Conservation (phyloP, 192 early-diverging fungal genomes). For the Backusella tuberculispora region DNA sequence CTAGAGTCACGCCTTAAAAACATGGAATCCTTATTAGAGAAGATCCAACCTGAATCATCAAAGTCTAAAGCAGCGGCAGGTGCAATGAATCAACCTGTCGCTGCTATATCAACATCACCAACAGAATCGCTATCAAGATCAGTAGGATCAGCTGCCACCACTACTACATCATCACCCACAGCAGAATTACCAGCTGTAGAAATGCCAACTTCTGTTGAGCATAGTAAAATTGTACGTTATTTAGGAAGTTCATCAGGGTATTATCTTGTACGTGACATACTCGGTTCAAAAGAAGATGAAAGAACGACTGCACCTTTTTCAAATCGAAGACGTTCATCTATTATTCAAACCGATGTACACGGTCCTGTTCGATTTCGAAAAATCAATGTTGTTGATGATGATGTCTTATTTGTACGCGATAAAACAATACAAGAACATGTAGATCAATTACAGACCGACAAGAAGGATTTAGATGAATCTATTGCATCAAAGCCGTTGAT, state of each 20-base stretch:
- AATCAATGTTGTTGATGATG: conserved; percentile 27
- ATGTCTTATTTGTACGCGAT: conserved; percentile 33
- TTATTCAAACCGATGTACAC: not conserved
- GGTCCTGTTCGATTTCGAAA: conserved; percentile 22
- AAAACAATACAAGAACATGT: conserved; percentile 15
- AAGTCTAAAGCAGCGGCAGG: not conserved
- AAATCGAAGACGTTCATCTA: not conserved
- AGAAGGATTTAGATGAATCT: not conserved
- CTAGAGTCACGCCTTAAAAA: conserved; percentile 26
- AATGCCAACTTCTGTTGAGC: conserved; percentile 32
- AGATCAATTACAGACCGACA: not conserved
- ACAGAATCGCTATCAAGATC: not conserved
- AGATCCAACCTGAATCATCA: conserved; percentile 5
- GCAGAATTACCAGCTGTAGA: not conserved
- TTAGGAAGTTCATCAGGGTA: conserved; percentile 38
- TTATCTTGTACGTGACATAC: conserved; percentile 31
- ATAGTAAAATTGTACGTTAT: conserved; percentile 28
- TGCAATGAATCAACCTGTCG: not conserved
- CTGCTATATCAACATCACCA: not conserved
- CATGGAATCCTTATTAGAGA: conserved; percentile 33
- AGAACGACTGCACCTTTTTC: not conserved
- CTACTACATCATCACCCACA: not conserved
- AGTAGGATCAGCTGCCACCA: not conserved
- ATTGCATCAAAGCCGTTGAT: not conserved
- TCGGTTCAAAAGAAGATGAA: not conserved